These are phyloP conservation scores for Hortaea werneckii DNA, from an alignment of 2,329 filamentous ascomycete genomes.

Conservation along the genomic window DNA sequence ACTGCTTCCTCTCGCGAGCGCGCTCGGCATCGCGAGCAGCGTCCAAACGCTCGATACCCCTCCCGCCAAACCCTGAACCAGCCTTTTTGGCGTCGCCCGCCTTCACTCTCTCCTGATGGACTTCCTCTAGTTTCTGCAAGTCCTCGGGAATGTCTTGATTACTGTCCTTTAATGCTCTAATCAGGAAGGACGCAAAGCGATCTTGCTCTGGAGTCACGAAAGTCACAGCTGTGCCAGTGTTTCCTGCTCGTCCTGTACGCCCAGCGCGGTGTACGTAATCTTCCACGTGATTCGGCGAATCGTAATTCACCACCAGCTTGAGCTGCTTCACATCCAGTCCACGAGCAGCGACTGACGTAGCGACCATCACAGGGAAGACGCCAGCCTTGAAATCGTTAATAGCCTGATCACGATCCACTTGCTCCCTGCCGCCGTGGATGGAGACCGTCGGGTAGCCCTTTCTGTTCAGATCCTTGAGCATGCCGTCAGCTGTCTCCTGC, in stretches of 20 bases:
- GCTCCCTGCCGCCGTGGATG: constrained; percentile 88
- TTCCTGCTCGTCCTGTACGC: constrained; percentile 86
- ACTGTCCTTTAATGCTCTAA: constrained; percentile 86
- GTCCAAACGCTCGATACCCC: constrained; percentile 84
- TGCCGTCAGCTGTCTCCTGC: constrained; percentile 26
- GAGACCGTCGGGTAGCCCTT: constrained; percentile 88
- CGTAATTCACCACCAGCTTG: constrained; percentile 91
- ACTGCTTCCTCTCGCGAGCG: constrained; percentile 75
- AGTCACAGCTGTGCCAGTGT: constrained; percentile 88
- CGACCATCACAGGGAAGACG: constrained; percentile 78
- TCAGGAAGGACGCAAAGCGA: constrained; percentile 77
- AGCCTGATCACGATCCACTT: constrained; percentile 83
- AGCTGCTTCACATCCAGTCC: constrained; percentile 93
- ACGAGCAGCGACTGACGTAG: constrained; percentile 89
- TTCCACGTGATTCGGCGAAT: constrained; percentile 86
- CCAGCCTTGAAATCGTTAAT: constrained; percentile 92
- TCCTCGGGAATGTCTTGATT: constrained; percentile 69
- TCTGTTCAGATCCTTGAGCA: constrained; percentile 63
- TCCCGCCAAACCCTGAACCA: constrained; percentile 83
- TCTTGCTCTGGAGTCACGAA: constrained; percentile 89
- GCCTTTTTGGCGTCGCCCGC: constrained; percentile 77
- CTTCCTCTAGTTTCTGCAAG: constrained; percentile 49
- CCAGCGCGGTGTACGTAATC: constrained; percentile 94
- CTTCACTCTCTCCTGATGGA: constrained; percentile 84
- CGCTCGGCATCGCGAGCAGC: constrained; percentile 82